phyloP scores from a whole-genome alignment of 345 rosid genomes.

The Barbarea vulgaris region DNA sequence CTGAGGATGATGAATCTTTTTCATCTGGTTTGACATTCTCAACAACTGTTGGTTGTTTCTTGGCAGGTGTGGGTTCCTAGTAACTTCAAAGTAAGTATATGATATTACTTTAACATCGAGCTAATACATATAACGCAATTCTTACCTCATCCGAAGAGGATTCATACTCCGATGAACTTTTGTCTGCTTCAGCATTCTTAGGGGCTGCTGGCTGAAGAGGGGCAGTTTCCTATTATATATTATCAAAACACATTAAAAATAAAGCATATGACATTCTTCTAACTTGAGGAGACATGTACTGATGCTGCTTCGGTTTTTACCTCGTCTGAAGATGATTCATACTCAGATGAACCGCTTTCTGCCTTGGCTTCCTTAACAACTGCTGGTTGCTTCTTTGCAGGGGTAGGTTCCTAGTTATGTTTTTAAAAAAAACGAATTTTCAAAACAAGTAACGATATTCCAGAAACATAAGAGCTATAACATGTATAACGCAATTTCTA shows the following conservation, averaged over 20 bases:
- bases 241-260: not conserved
- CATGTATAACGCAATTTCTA: conserved; percentile 4
- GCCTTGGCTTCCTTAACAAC: not conserved
- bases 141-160: conserved; percentile 45
- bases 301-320: not conserved
- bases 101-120: not conserved
- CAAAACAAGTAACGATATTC: not conserved
- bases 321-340: not conserved
- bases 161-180: conserved; percentile 46
- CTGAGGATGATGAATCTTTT: conserved; percentile 41
- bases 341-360: not conserved
- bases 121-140: not conserved
- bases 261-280: not conserved
- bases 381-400: not conserved
- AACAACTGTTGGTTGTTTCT: conserved; percentile 27
- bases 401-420: not conserved
- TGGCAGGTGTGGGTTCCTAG: conserved; percentile 38
- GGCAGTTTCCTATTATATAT: not conserved
- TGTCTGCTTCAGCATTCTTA: conserved; percentile 30
- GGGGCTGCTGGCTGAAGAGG: not conserved
- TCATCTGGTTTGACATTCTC: conserved; percentile 36
- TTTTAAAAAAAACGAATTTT: not conserved
- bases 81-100: not conserved
- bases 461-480: not conserved
- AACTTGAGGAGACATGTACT: no score